Evolutionary conservation across 2,329 filamentous ascomycete genomes (phyloP), one percentile per base, ranked within the genome.

Genomic region (Nannizzia gypsea): DNA sequence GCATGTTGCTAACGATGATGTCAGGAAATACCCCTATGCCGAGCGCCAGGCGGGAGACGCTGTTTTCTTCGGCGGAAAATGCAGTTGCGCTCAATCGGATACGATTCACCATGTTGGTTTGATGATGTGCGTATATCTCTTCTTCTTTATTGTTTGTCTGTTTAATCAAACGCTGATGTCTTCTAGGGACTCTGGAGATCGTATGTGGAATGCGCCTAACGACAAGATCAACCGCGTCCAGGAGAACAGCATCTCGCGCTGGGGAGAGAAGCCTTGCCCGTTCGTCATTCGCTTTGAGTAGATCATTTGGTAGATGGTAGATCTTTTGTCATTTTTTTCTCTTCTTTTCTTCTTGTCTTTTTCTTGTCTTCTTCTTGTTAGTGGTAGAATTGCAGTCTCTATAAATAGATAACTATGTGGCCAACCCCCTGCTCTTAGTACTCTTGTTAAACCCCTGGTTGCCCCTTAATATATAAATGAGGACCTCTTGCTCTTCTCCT

Each of bases 131-230:
- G 70, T 13, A 13, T 13, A 36, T 36, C 15, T 67, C 71, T 31
- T 9, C 24, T 3, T 22, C 36, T 40, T 24, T 9, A 24, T 31
- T 20, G 31, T 55, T 13, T 15, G 2, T 55, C 13, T 24, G 5
- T 15, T 28, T 31, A n/a, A 36, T 24, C 4, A 9, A 3, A 6
- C 17, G 28, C 55, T 57, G 40, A 57, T 15, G 6, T 57, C 6
- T 42, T 26, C 31, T 36, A 68, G 64, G 60, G 66, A 67, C 61
- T 64, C 63, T 3, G 65, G 65, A 5, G 66, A 67, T 60, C 65
- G 66, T 4, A 65, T 68, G 64, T 68, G 65, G 66, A 68, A 67
- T 62, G 66, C 65, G 28, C 67, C 67, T 11, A 68, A 68, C 55
- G 66, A 67, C 46, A n/a, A 52, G 6, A 62, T 68, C 17, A 68